phyloP scores from a whole-genome alignment of 2,329 filamentous ascomycete genomes.

The Talaromyces atroroseus region DNA sequence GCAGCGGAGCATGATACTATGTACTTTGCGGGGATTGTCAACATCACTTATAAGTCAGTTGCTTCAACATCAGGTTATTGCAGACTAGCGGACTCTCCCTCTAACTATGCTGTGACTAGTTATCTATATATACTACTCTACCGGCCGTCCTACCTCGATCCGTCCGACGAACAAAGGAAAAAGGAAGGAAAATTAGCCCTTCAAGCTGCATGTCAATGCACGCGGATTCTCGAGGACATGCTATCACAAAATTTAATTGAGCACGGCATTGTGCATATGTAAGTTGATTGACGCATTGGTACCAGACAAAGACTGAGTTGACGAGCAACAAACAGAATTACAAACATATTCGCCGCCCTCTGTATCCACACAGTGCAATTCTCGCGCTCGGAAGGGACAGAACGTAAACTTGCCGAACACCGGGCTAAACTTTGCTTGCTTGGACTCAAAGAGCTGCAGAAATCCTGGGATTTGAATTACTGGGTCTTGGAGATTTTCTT shows the following conservation, averaged over 20 bases:
- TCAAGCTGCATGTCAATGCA: slow-evolving; percentile 43
- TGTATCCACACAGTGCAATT: slow-evolving; percentile 47
- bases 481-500: slow-evolving; percentile 47
- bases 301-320: not conserved
- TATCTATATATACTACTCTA: slow-evolving; percentile 45
- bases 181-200: slow-evolving; percentile 38
- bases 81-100: not conserved
- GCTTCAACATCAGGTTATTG: not conserved
- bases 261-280: slow-evolving; percentile 43
- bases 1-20: slow-evolving; percentile 26
- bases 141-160: slow-evolving; percentile 38
- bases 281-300: slow-evolving; percentile 4
- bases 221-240: slow-evolving; percentile 46
- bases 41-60: slow-evolving; percentile 43
- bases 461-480: slow-evolving; percentile 47
- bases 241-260: slow-evolving; percentile 40
- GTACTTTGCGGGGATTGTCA: slow-evolving; percentile 39
- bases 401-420: slow-evolving; percentile 44
- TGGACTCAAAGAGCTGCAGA: slow-evolving; percentile 45
- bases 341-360: slow-evolving; percentile 44
- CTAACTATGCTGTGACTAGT: slow-evolving; percentile 17
- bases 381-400: slow-evolving; percentile 30
- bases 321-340: slow-evolving; percentile 30
- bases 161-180: slow-evolving; percentile 21
- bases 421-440: slow-evolving; percentile 46